phyloP scores from a whole-genome alignment of 352 stramenopile genomes.

The Globisporangium takayamanum region DNA sequence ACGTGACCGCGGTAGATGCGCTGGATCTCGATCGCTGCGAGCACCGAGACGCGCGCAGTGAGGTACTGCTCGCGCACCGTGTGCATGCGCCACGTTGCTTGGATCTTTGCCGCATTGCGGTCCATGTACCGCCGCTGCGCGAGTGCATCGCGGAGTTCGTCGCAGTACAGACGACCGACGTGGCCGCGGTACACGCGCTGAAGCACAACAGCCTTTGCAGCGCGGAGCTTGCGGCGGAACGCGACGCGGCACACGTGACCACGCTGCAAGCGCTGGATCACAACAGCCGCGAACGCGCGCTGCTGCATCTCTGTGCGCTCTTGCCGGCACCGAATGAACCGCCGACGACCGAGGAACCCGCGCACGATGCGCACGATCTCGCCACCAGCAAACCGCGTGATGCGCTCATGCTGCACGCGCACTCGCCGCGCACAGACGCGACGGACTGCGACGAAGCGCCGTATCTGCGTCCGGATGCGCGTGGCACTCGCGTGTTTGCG shows the following conservation, averaged over 20 bases:
- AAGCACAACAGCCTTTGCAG: constrained; percentile 39
- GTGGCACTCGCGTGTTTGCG: constrained; percentile 39
- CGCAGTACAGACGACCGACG: constrained; percentile 33
- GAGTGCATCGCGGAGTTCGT: constrained; percentile 32
- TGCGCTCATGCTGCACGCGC: constrained; percentile 30
- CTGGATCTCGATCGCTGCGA: constrained; percentile 89
- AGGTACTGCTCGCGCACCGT: constrained; percentile 61
- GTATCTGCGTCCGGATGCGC: constrained; percentile 50
- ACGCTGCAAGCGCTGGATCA: constrained; percentile 63
- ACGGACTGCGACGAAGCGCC: constrained; percentile 39
- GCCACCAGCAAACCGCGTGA: constrained; percentile 40
- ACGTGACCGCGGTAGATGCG: constrained; percentile 84
- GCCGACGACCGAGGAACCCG: constrained; percentile 49
- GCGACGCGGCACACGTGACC: constrained; percentile 50
- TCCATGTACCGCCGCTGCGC: constrained; percentile 38
- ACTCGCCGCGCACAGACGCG: constrained; percentile 27
- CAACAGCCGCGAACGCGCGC: constrained; percentile 24
- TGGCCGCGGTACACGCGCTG: constrained; percentile 76
- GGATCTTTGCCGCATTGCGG: constrained; percentile 66
- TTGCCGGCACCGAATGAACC: constrained; percentile 25
- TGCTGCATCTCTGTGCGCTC: constrained; percentile 16
- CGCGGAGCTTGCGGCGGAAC: constrained; percentile 36
- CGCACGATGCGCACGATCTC: constrained; percentile 63
- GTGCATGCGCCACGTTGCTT: constrained; percentile 89
- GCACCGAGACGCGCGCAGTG: constrained; percentile 42